Evolutionary conservation across 495 filamentous ascomycete species (phyloP).

Genomic region (Penicillium desertorum): DNA sequence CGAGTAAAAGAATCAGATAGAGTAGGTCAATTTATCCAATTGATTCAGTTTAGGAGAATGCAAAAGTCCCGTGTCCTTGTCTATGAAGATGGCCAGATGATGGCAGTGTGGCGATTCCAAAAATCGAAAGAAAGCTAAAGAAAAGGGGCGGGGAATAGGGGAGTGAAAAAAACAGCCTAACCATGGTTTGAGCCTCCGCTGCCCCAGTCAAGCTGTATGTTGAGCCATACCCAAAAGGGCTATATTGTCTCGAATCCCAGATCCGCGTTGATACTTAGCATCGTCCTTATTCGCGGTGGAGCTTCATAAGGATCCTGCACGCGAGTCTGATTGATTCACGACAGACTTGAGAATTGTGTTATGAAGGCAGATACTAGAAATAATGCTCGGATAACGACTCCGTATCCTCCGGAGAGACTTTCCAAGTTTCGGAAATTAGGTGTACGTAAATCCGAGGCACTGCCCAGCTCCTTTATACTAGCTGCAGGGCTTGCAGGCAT

Average conservation of each 20-base stretch:
- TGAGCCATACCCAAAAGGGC: slow-evolving; percentile 21
- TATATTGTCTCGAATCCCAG: slow-evolving; percentile 20
- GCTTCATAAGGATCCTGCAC: slow-evolving; percentile 15
- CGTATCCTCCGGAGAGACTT: not conserved
- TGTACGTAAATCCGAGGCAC: slow-evolving; percentile 1
- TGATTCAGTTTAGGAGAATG: not conserved
- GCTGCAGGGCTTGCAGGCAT: not conserved
- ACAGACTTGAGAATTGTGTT: not conserved
- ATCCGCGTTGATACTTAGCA: slow-evolving; percentile 24
- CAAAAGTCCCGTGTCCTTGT: not conserved
- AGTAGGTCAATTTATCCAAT: not conserved
- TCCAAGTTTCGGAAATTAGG: slow-evolving; percentile 3
- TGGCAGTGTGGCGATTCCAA: not conserved
- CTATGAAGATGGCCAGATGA: not conserved
- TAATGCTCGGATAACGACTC: too few species aligned
- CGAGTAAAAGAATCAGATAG: not conserved
- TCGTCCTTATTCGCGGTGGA: slow-evolving; percentile 22
- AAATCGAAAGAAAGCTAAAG: slow-evolving; percentile 7
- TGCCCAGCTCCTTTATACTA: not conserved
- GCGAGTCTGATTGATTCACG: not conserved
- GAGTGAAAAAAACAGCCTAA: slow-evolving; percentile 17
- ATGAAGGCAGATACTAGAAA: not conserved
- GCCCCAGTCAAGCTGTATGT: slow-evolving; percentile 12
- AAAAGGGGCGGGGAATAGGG: slow-evolving; percentile 30
- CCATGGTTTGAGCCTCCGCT: slow-evolving; percentile 36